A percentile compares a stretch with the other conserved stretches of the same genome.
These are phyloP conservation scores for Penicillium arizonense DNA, from an alignment of 495 filamentous ascomycete species.

Conservation along the genomic window DNA sequence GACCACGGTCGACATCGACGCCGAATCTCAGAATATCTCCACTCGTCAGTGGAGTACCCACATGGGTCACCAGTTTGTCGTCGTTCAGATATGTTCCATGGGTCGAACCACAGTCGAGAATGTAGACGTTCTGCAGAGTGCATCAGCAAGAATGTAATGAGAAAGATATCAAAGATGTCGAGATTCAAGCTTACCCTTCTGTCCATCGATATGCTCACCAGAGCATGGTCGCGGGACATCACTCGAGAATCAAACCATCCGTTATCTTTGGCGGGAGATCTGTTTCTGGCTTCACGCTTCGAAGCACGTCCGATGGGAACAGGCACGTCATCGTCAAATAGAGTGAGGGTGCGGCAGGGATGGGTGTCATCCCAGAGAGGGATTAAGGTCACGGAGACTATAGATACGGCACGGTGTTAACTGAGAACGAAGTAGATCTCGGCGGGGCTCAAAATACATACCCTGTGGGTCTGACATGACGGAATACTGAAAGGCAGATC, in stretches of 20 bases:
- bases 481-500: conserved; percentile 6
- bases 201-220: conserved; percentile 45
- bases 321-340: conserved; percentile 19
- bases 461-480: conserved; percentile 28
- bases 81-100: conserved; percentile 56
- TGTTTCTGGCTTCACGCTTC: conserved; percentile 52
- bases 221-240: conserved; percentile 77
- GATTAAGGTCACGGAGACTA: conserved; percentile 17
- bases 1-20: conserved; percentile 50
- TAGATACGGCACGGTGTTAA: conserved; percentile 10
- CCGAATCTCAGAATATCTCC: conserved; percentile 57
- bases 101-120: conserved; percentile 54
- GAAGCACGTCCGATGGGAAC: conserved; percentile 59
- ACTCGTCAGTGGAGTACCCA: conserved; percentile 33
- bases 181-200: conserved; percentile 35
- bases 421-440: neutral
- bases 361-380: conserved; percentile 20
- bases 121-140: conserved; percentile 32
- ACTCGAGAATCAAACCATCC: conserved; percentile 78
- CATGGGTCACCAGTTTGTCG: conserved; percentile 32
- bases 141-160: conserved; percentile 13
- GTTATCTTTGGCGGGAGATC: conserved; percentile 54
- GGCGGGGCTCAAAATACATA: neutral
- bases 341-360: conserved; percentile 30
- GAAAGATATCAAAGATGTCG: neutral